Evolutionary conservation across 2,329 filamentous ascomycete genomes (phyloP).

Genomic region (Aphanoascus verrucosus): DNA sequence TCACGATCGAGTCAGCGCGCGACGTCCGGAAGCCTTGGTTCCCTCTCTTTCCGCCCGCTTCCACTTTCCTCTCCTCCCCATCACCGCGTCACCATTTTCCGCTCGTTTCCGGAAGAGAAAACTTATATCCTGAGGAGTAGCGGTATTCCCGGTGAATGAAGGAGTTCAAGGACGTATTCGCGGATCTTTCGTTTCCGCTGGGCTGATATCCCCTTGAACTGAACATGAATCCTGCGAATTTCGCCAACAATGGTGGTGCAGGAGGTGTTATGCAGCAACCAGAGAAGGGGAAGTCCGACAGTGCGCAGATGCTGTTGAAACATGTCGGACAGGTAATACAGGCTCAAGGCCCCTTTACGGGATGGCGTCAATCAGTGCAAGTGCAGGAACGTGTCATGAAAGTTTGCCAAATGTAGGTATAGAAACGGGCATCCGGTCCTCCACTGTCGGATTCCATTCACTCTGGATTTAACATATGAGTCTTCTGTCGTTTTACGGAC

Average conservation of each 20-base stretch:
- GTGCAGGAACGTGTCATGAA: slow-evolving; percentile 33
- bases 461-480: neutral
- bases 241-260: slow-evolving; percentile 28
- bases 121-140: neutral
- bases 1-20: neutral
- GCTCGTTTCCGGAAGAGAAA: neutral
- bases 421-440: neutral
- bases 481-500: neutral
- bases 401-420: slow-evolving; percentile 36
- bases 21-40: neutral
- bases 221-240: slow-evolving; percentile 36
- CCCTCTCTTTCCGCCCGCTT: neutral
- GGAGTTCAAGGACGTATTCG: slow-evolving; percentile 9
- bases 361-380: slow-evolving; percentile 36
- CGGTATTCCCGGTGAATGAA: slow-evolving; percentile 6
- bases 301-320: slow-evolving; percentile 28
- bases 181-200: slow-evolving; percentile 9
- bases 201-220: slow-evolving; percentile 28
- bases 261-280: slow-evolving; percentile 24
- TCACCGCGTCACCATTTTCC: neutral
- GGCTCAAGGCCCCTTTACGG: slow-evolving; percentile 33
- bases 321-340: slow-evolving; percentile 33
- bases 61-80: neutral
- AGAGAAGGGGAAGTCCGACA: slow-evolving; percentile 23
- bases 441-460: neutral